A percentile compares a stretch with the other conserved stretches of the same genome.
Conservation (phyloP, 768 basidiomycete species). For the Cubamyces sp. region DNA sequence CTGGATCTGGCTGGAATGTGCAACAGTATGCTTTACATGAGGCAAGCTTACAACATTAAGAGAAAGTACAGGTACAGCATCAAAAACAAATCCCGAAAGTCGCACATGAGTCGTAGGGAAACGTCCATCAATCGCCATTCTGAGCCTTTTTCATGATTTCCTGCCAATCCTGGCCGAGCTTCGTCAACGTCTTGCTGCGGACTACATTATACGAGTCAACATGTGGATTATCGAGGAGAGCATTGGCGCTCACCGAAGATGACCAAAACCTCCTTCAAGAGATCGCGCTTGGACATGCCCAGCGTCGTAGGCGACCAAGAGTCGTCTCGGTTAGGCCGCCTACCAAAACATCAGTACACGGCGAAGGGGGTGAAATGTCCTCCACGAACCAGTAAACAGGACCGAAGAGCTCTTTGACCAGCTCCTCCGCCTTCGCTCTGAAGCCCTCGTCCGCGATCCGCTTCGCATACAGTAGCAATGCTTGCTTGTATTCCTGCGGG, state of each 20-base stretch:
- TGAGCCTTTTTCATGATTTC: constrained; percentile 70
- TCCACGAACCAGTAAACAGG: constrained; percentile 83
- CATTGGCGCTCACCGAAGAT: constrained; percentile 66
- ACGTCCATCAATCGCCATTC: constrained; percentile 28
- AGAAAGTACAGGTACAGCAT: neutral
- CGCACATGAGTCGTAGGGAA: neutral
- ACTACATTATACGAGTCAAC: constrained; percentile 43
- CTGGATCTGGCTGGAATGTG: too few relatives aligned
- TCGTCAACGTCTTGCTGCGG: constrained; percentile 72
- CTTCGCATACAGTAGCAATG: constrained; percentile 76
- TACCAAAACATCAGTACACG: constrained; percentile 34
- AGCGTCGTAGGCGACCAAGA: constrained; percentile 73
- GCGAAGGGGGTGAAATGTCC: neutral
- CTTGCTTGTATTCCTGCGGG: constrained; percentile 81
- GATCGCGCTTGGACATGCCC: constrained; percentile 79
- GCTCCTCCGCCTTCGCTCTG: constrained; percentile 84
- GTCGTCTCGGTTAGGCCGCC: constrained; percentile 69
- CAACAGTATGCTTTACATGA: too few relatives aligned
- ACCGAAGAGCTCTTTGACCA: constrained; percentile 88
- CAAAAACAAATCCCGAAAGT: neutral
- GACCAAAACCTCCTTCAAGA: constrained; percentile 78
- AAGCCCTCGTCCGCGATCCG: constrained; percentile 91
- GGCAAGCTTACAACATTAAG: too few relatives aligned
- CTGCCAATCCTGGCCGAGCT: constrained; percentile 82
- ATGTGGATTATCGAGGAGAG: neutral